A percentile compares a stretch with the other conserved stretches of the same genome.
Evolutionary conservation across 306 rosid genomes (phyloP).

Genomic region (Styphnolobium japonicum): DNA sequence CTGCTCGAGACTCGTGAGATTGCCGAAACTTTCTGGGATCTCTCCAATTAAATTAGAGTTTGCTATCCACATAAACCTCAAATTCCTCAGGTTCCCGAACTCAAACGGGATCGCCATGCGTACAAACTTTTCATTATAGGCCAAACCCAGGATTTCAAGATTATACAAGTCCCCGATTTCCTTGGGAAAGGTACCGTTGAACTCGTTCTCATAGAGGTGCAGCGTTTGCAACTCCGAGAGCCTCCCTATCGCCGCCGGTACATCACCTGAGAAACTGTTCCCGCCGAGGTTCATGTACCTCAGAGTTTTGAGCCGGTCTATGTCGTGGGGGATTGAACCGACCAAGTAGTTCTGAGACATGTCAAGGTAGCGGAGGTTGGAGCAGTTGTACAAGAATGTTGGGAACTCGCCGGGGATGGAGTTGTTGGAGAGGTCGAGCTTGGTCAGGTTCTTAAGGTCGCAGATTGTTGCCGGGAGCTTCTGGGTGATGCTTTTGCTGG

Average conservation of each 20-base stretch:
- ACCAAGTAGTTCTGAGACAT: conserved; percentile 58
- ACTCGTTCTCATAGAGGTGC: conserved; percentile 33
- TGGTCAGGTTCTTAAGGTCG: conserved; percentile 48
- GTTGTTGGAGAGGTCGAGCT: conserved; percentile 55
- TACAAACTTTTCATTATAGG: conserved; percentile 27
- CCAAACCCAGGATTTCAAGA: conserved; percentile 51
- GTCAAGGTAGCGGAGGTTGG: conserved; percentile 57
- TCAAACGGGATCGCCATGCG: conserved; percentile 53
- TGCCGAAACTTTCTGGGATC: conserved; percentile 49
- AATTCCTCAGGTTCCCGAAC: conserved; percentile 49
- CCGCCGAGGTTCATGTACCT: conserved; percentile 46
- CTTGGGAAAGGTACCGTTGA: conserved; percentile 57
- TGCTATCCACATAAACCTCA: conserved; percentile 46
- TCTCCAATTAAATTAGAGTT: conserved; percentile 50
- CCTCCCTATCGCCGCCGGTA: conserved; percentile 59
- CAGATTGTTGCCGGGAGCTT: conserved; percentile 52
- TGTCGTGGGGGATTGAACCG: conserved; percentile 59
- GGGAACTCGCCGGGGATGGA: conserved; percentile 70
- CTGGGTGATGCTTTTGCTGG: conserved; percentile 30
- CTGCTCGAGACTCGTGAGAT: conserved; percentile 42
- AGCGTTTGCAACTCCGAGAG: conserved; percentile 34
- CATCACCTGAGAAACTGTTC: conserved; percentile 65
- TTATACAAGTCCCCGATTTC: conserved; percentile 62
- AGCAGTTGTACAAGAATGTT: conserved; percentile 55
- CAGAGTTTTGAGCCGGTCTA: conserved; percentile 43